A percentile compares a stretch with the other conserved stretches of the same genome.
Evolutionary conservation across 148 eudicot genomes (phyloP).

Genomic region (Polygonum maritimum): DNA sequence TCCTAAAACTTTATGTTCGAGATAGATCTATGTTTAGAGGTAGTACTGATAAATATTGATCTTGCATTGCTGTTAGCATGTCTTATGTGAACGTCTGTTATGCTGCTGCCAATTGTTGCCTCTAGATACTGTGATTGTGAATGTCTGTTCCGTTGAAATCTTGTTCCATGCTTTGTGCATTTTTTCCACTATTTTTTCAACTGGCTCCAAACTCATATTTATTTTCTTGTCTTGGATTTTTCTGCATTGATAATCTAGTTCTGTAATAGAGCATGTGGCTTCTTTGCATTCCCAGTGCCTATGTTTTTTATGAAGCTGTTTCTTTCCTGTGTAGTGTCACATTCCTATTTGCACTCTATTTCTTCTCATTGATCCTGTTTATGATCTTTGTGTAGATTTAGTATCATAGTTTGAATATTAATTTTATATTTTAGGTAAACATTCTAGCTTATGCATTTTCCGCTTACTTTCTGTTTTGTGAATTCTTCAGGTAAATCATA

Average conservation of each 20-base stretch:
- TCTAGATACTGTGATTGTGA: not conserved
- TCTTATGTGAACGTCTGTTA: not conserved
- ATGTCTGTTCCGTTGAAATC: too few species aligned
- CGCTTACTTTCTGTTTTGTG: not conserved
- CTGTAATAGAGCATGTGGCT: not conserved
- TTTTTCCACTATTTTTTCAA: not conserved
- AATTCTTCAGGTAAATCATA: slow-evolving; percentile 27
- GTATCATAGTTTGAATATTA: not conserved
- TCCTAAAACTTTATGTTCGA: not conserved
- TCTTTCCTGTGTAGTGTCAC: too few species aligned
- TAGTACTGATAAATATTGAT: not conserved
- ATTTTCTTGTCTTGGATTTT: not conserved
- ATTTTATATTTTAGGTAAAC: not conserved
- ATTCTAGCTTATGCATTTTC: not conserved
- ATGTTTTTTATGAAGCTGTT: too few species aligned
- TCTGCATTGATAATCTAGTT: not conserved
- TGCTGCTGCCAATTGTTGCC: not conserved
- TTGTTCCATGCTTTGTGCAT: too few species aligned
- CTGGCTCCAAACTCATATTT: not conserved
- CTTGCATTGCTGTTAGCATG: not conserved
- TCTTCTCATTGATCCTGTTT: not conserved
- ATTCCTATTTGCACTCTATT: not conserved
- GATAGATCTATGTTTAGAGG: not conserved
- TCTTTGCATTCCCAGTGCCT: too few species aligned
- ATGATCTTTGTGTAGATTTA: not conserved